Evolutionary conservation across 805 yeast genomes (phyloP).

Genomic region (Saturnispora kantuleensis): DNA sequence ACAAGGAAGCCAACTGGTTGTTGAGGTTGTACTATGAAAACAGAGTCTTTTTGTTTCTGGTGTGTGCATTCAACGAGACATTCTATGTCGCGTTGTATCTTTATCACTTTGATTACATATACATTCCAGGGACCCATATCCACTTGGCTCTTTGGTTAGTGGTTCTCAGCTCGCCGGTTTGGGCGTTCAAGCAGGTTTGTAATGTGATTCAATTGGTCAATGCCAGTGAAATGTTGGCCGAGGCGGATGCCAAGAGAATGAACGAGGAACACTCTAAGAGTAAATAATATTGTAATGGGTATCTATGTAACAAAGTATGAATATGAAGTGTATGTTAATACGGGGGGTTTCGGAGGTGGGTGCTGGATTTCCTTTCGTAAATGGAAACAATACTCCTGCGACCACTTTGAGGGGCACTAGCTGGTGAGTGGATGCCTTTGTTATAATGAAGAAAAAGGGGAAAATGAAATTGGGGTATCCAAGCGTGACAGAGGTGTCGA

Average conservation of each 20-base stretch:
- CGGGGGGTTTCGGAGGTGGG: no score
- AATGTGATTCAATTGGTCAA: conserved; percentile 80
- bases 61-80: conserved; percentile 88
- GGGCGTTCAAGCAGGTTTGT: conserved; percentile 83
- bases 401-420: no score
- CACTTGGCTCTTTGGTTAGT: conserved; percentile 29
- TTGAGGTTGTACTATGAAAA: conserved; percentile 81
- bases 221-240: conserved; percentile 77
- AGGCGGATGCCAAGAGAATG: conserved; percentile 51
- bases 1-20: conserved; percentile 57
- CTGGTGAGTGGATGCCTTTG: no score
- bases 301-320: neutral
- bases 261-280: conserved; percentile 9
- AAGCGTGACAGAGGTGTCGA: no score
- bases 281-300: neutral
- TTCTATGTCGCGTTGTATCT: conserved; percentile 87
- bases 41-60: conserved; percentile 70
- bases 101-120: conserved; percentile 45
- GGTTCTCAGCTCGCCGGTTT: conserved; percentile 66
- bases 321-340: no score
- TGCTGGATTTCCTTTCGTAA: no score
- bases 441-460: no score
- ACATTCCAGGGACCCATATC: conserved; percentile 30
- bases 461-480: no score
- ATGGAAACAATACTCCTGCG: no score